Evolutionary conservation across 352 stramenopile genomes (phyloP).

Genomic region (Phytophthora melonis): DNA sequence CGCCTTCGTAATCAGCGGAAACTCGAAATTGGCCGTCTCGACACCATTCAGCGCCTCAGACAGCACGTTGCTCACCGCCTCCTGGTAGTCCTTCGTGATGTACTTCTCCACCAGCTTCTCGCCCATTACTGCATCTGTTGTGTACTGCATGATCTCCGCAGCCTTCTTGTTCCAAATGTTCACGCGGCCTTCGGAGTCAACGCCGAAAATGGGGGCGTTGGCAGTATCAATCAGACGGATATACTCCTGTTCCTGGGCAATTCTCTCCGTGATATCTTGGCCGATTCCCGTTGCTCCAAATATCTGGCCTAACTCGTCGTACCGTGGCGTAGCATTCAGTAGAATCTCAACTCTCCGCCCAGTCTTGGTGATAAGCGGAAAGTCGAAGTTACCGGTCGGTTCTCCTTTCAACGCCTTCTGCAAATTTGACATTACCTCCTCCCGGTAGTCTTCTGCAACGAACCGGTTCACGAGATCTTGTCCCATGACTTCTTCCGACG

Average conservation of each 20-base stretch:
- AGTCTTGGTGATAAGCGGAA: conserved; percentile 52
- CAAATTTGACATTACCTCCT: conserved; percentile 21
- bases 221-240: conserved; percentile 63
- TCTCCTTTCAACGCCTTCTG: conserved; percentile 34
- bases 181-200: conserved; percentile 53
- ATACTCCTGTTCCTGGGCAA: conserved; percentile 69
- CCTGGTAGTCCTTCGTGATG: conserved; percentile 55
- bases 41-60: conserved; percentile 47
- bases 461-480: conserved; percentile 48
- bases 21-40: conserved; percentile 70
- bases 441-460: conserved; percentile 68
- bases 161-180: conserved; percentile 90
- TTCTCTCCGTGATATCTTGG: conserved; percentile 60
- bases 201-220: conserved; percentile 68
- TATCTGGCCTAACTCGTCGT: conserved; percentile 46
- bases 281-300: conserved; percentile 55
- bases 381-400: conserved; percentile 43
- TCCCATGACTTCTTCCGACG: conserved; percentile 80
- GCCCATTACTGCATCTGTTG: conserved; percentile 76
- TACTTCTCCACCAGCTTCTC: conserved; percentile 51
- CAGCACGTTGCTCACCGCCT: conserved; percentile 56
- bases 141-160: conserved; percentile 73
- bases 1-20: conserved; percentile 60
- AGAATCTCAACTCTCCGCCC: conserved; percentile 44
- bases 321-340: conserved; percentile 50